These are phyloP conservation scores for Suillus spraguei DNA, from an alignment of 768 basidiomycete genomes.

Conservation along the genomic window DNA sequence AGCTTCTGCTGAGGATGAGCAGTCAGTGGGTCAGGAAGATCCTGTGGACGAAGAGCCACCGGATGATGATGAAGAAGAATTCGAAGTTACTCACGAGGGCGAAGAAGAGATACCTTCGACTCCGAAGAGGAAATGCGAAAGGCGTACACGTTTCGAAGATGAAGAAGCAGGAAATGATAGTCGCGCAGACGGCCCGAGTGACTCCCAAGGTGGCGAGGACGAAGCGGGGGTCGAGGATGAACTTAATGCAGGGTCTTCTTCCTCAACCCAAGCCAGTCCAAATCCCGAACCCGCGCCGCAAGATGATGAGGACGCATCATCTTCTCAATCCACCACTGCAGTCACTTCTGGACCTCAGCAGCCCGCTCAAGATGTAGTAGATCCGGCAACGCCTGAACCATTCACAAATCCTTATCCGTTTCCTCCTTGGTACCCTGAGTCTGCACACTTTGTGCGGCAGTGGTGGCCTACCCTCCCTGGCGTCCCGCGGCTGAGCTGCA, in stretches of 20 bases:
- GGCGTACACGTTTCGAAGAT: neutral
- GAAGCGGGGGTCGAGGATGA: constrained; percentile 17
- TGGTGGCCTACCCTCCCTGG: constrained; percentile 76
- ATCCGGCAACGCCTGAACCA: constrained; percentile 8
- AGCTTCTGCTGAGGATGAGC: neutral
- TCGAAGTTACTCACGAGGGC: neutral
- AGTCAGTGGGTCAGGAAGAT: neutral
- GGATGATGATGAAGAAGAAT: constrained; percentile 17
- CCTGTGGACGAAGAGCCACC: constrained; percentile 14
- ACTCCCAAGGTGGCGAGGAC: constrained; percentile 4
- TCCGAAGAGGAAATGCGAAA: neutral
- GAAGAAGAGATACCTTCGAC: neutral
- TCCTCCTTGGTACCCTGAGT: constrained; percentile 72
- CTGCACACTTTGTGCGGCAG: constrained; percentile 76
- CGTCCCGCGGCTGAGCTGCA: constrained; percentile 70
- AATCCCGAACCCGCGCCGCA: neutral
- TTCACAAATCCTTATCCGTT: constrained; percentile 63
- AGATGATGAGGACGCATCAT: constrained; percentile 1
- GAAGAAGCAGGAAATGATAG: constrained; percentile 1
- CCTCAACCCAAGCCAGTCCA: constrained; percentile 1
- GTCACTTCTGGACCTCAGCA: constrained; percentile 10
- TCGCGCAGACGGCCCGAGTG: neutral
- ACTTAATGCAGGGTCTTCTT: constrained; percentile 13
- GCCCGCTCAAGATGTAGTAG: constrained; percentile 12
- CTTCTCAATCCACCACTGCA: constrained; percentile 10